Percentiles rank a stretch among this genome's conserved stretches.
Conservation (phyloP, 2,329 filamentous ascomycete genomes). For the Fusarium sp. region DNA sequence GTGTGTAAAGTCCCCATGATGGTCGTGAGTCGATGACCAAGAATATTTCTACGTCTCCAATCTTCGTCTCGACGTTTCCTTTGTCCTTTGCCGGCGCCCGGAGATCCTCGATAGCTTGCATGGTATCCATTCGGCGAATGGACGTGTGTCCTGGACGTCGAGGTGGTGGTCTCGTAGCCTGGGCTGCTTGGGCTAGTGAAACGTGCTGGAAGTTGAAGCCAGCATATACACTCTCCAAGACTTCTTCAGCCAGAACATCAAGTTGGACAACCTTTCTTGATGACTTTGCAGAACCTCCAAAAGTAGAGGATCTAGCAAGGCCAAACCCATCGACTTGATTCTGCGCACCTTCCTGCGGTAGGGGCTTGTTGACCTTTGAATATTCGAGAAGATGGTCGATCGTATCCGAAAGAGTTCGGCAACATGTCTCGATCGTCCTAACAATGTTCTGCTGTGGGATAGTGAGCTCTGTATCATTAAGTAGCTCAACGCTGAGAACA, state of each 20-base stretch:
- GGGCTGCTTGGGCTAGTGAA: slow-evolving; percentile 37
- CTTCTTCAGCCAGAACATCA: slow-evolving; percentile 58
- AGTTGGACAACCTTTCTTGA: slow-evolving; percentile 48
- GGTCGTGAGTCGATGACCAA: slow-evolving; percentile 53
- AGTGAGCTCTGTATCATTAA: slow-evolving; percentile 62
- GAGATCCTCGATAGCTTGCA: slow-evolving; percentile 56
- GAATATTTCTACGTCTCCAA: slow-evolving; percentile 48
- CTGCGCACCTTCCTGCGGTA: slow-evolving; percentile 8
- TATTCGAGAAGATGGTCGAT: slow-evolving; percentile 66
- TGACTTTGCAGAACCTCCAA: slow-evolving; percentile 24
- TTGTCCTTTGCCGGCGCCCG: neutral
- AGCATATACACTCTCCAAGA: slow-evolving; percentile 59
- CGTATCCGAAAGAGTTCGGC: slow-evolving; percentile 63
- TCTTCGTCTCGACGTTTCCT: slow-evolving; percentile 3
- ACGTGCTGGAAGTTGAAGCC: slow-evolving; percentile 55
- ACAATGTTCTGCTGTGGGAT: slow-evolving; percentile 60
- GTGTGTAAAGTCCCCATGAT: slow-evolving; percentile 64
- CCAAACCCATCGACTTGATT: neutral
- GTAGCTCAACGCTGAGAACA: slow-evolving; percentile 63
- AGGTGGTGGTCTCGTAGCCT: neutral
- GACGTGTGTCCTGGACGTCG: slow-evolving; percentile 25
- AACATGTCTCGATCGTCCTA: slow-evolving; percentile 62
- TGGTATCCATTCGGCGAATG: slow-evolving; percentile 45
- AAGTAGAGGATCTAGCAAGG: neutral
- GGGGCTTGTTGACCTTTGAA: slow-evolving; percentile 63